These are phyloP conservation scores for Erodium maritimum DNA, from an alignment of 345 rosid species.

Conservation along the genomic window DNA sequence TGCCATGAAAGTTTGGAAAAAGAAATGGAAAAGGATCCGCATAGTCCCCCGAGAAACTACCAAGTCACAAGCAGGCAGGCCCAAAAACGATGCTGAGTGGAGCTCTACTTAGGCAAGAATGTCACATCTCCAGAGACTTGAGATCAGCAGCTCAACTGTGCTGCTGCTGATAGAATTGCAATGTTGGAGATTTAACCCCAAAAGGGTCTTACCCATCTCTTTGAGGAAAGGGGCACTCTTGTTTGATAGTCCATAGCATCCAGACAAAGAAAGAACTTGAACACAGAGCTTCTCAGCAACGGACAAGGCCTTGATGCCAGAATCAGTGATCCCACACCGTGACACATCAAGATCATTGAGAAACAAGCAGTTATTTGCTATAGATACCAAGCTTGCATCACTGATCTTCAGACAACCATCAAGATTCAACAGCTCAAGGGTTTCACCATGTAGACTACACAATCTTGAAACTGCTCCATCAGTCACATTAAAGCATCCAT, in stretches of 20 bases:
- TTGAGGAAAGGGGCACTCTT: constrained; percentile 14
- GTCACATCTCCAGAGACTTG: constrained; percentile 26
- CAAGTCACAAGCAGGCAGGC: background rate
- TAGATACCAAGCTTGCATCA: constrained; percentile 26
- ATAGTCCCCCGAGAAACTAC: background rate
- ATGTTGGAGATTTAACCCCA: constrained; percentile 24
- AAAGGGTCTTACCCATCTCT: constrained; percentile 22
- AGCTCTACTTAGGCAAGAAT: constrained; percentile 13
- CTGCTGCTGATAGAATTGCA: constrained; percentile 25
- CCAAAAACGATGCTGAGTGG: background rate
- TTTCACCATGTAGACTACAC: constrained; percentile 22
- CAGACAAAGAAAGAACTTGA: constrained; percentile 26
- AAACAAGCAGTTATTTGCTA: constrained; percentile 24
- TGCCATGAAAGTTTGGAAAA: background rate
- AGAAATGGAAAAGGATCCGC: background rate
- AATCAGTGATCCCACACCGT: constrained; percentile 26
- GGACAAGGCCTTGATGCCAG: constrained; percentile 17
- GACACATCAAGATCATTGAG: constrained; percentile 36
- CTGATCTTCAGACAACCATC: constrained; percentile 29
- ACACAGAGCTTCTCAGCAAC: constrained; percentile 16
- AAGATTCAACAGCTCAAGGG: constrained; percentile 28
- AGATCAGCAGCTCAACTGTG: constrained; percentile 18
- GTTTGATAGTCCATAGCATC: constrained; percentile 20
- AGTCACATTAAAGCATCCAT: constrained; percentile 26
- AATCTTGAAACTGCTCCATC: constrained; percentile 23